phyloP scores from a whole-genome alignment of 2,329 filamentous ascomycete species.

The Colletotrichum gigasporum region DNA sequence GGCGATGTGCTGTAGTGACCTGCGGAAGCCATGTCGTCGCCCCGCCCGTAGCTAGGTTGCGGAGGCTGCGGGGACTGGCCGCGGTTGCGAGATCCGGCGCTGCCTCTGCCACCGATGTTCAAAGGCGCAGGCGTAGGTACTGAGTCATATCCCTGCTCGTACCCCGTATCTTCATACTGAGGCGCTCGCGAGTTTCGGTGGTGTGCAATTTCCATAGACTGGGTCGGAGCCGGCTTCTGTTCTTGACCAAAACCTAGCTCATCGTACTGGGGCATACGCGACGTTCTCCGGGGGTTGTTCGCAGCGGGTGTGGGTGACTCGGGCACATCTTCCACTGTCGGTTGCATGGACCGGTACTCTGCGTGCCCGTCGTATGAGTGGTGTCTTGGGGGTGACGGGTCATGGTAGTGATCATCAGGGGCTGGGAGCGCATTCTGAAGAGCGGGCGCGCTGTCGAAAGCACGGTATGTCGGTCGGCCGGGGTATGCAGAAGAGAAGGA shows the following conservation, averaged over 20 bases:
- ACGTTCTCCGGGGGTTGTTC: constrained; percentile 37
- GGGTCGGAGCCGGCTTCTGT: neutral
- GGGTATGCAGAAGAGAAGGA: constrained; percentile 58
- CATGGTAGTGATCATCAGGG: constrained; percentile 41
- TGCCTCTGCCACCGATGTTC: constrained; percentile 49
- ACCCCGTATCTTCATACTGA: constrained; percentile 47
- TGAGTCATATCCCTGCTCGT: constrained; percentile 44
- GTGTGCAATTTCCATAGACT: constrained; percentile 6
- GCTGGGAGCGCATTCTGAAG: constrained; percentile 42
- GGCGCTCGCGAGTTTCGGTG: constrained; percentile 16
- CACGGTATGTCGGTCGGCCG: constrained; percentile 62
- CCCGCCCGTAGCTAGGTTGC: constrained; percentile 9
- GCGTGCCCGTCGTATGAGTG: constrained; percentile 61
- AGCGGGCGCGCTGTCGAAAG: constrained; percentile 57
- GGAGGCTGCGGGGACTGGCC: constrained; percentile 22
- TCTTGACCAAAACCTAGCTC: constrained; percentile 33
- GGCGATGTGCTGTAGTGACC: constrained; percentile 41
- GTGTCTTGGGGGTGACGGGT: constrained; percentile 52
- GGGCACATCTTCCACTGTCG: constrained; percentile 71
- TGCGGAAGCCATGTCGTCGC: constrained; percentile 5
- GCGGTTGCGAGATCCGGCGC: constrained; percentile 33
- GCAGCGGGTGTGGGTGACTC: constrained; percentile 53
- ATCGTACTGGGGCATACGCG: constrained; percentile 37
- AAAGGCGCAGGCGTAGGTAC: constrained; percentile 55
- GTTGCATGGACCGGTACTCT: constrained; percentile 64